phyloP scores from a whole-genome alignment of 768 basidiomycete genomes.

The Lactarius tabidus region DNA sequence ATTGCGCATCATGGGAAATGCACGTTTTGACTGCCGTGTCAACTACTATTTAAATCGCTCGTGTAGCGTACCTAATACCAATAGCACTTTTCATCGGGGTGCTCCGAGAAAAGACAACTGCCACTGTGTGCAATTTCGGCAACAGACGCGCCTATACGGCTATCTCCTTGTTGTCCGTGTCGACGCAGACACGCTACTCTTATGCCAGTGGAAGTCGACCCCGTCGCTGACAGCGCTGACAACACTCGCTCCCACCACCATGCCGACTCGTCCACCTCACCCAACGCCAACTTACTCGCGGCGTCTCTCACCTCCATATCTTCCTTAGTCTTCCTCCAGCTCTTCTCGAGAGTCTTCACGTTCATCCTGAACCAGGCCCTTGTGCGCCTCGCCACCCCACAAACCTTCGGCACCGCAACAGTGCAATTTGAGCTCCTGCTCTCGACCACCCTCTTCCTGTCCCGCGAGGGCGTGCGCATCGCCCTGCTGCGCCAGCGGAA shows the following conservation, averaged over 20 bases:
- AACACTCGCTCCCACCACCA: not conserved
- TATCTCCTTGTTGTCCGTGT: not conserved
- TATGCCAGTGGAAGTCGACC: not conserved
- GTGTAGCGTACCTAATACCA: not conserved
- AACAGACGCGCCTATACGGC: no score
- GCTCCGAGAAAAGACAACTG: no score
- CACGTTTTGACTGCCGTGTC: not conserved
- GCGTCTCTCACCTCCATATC: conserved; percentile 46
- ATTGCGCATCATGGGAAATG: not conserved
- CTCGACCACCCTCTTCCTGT: conserved; percentile 87
- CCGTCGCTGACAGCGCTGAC: not conserved
- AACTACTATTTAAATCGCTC: not conserved
- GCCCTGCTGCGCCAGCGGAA: conserved; percentile 63
- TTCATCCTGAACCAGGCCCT: conserved; percentile 87
- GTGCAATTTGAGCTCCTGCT: conserved; percentile 93
- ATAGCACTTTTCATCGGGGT: not conserved
- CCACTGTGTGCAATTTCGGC: no score
- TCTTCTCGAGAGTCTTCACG: conserved; percentile 79
- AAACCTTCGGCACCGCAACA: conserved; percentile 83
- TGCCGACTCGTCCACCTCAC: not conserved
- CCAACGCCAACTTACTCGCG: conserved; percentile 25
- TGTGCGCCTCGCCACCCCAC: conserved; percentile 77
- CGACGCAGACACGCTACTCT: not conserved
- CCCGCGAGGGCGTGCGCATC: conserved; percentile 89
- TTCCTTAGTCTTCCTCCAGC: conserved; percentile 81